These are phyloP conservation scores for Rhizoclosmatium sp. DNA, from an alignment of 192 early-diverging fungal genomes.

Conservation along the genomic window DNA sequence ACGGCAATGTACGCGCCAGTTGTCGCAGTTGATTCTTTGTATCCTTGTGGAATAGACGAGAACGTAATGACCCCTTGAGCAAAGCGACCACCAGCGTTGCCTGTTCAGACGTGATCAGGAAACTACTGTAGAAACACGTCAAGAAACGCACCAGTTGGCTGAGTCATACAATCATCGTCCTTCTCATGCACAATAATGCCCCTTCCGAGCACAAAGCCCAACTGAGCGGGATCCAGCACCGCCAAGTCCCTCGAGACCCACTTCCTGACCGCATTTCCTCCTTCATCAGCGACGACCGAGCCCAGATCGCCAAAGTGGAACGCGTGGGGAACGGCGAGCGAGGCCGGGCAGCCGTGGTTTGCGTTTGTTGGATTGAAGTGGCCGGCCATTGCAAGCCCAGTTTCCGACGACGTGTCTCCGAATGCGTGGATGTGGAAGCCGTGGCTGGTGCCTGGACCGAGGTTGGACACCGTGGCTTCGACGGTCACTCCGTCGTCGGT, in stretches of 20 bases:
- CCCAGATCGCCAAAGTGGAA: conserved; percentile 46
- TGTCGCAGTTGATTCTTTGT: no score
- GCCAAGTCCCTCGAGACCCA: conserved; percentile 12
- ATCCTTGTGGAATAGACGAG: neutral
- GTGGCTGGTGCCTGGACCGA: neutral
- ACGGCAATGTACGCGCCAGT: no score
- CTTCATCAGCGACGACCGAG: conserved; percentile 36
- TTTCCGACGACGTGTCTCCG: conserved; percentile 32
- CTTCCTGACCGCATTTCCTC: conserved; percentile 4
- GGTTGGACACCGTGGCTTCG: no score
- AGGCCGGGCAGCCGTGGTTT: conserved; percentile 33
- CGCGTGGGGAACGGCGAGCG: neutral
- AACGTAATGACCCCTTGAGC: conserved; percentile 40
- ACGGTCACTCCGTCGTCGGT: no score
- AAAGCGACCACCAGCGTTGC: conserved; percentile 37
- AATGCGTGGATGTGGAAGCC: conserved; percentile 42
- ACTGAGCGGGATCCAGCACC: neutral
- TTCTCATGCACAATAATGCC: conserved; percentile 40
- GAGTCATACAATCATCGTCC: conserved; percentile 43
- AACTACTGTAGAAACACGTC: neutral
- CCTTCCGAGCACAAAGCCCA: conserved; percentile 30
- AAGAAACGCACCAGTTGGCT: conserved; percentile 26
- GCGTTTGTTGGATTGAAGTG: conserved; percentile 48
- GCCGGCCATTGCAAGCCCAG: conserved; percentile 16
- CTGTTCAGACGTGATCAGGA: neutral